Conservation (phyloP, 1,139 yeast genomes). For the Lizanozyma gosingica region DNA sequence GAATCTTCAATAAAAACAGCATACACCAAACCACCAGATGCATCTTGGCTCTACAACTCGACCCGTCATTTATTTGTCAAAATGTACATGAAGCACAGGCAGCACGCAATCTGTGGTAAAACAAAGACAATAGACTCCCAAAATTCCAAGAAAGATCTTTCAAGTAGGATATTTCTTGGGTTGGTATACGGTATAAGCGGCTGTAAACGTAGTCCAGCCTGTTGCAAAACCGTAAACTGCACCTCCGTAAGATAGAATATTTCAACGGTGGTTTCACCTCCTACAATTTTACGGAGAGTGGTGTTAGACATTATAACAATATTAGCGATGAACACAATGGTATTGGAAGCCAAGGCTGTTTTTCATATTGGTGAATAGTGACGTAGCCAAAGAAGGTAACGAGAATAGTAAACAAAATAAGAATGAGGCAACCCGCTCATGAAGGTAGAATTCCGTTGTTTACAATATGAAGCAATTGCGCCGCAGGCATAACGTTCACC, state of each 20-base stretch:
- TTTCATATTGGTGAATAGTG: not conserved
- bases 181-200: conserved; percentile 24
- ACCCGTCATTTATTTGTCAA: conserved; percentile 12
- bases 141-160: conserved; percentile 19
- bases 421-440: not conserved
- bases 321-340: not conserved
- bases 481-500: conserved; percentile 24
- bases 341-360: not conserved
- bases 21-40: conserved; percentile 23
- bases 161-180: conserved; percentile 16
- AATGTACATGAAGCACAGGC: conserved; percentile 17
- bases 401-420: not conserved
- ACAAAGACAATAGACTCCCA: conserved; percentile 16
- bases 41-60: conserved; percentile 12
- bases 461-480: conserved; percentile 15
- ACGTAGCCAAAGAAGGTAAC: not conserved
- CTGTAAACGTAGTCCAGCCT: conserved; percentile 24
- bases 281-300: conserved; percentile 20
- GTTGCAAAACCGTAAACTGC: conserved; percentile 22
- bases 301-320: not conserved
- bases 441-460: not conserved
- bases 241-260: conserved; percentile 18
- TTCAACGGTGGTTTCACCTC: conserved; percentile 31
- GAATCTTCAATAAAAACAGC: conserved; percentile 19
- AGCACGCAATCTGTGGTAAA: conserved; percentile 22